Evolutionary conservation across 257 asterid genomes (phyloP), one percentile per base, ranked within the genome.

Genomic region (Solanum corneliomulleri): DNA sequence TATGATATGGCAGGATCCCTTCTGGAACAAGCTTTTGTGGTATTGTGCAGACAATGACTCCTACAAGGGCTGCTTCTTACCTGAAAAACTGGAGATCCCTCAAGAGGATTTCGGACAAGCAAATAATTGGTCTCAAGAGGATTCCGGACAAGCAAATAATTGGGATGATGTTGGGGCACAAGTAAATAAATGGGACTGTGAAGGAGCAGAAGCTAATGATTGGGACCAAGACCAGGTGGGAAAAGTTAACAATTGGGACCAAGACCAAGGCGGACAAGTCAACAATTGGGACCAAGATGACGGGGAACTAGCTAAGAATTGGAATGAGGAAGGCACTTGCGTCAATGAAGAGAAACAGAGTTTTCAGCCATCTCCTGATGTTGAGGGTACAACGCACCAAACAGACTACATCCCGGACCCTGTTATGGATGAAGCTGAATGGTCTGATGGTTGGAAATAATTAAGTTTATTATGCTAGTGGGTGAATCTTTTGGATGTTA

Each of bases 61-160:
- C 82, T 97, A 97, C 86, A 90, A 88, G 86, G 99, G 99, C 49
- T 95, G 98, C 92, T 97, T 97, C 87, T 96, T 97, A 66, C 99
- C 99, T 2, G 90, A 83, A 70, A 93, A 86, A 86, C 88, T 88
- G 88, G 94, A 86, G 85, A 74, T 87, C 75, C 39, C 42, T 44
- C 89, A 74, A 56, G 89, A 87, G 86, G 92, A 84, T 27, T 74
- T 87, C 70, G 60, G 72, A 41, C 84, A 77, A 58, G 64, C 69
- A 42, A 85, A 85, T 69, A 11, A 69, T 29, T 75, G 42, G 82
- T 27, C 49, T 42, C 89, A 72, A 49, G 88, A 87, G 86, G 89
- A 84, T 27, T 75, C 88, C 35, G 64, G 70, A 44, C 85, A 80
- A 44, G 71, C 74, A 49, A 86, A 86, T 72, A 14, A 37, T 35